Percentiles rank a stretch among this genome's conserved stretches.
These are phyloP conservation scores for Amoeboaphelidium protococcarum DNA, from an alignment of 371 early-diverging fungal genomes.

Conservation along the genomic window DNA sequence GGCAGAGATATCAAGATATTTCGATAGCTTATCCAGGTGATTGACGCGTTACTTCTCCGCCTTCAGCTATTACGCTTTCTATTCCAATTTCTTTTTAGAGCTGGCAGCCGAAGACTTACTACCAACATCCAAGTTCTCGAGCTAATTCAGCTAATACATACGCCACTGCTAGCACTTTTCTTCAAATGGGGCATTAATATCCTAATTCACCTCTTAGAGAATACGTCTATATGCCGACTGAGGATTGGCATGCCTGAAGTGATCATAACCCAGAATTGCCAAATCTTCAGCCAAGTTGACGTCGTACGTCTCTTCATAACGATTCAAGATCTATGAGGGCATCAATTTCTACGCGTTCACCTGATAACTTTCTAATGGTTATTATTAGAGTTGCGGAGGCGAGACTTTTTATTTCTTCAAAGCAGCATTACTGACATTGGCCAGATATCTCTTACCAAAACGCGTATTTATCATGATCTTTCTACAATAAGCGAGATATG, in stretches of 20 bases:
- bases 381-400: too few species aligned
- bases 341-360: neutral
- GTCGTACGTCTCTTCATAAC: neutral
- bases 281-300: neutral
- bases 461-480: too few species aligned
- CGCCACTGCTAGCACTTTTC: neutral
- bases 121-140: neutral
- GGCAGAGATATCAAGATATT: neutral
- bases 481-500: too few species aligned
- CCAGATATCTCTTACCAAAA: too few species aligned
- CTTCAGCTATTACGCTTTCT: neutral
- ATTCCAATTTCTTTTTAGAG: neutral
- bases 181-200: neutral
- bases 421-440: too few species aligned
- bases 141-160: neutral
- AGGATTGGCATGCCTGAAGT: neutral
- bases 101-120: neutral
- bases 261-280: neutral
- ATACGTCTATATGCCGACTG: neutral
- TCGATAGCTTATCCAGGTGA: neutral
- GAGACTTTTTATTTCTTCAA: too few species aligned
- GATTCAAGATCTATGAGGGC: neutral
- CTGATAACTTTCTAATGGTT: too few species aligned
- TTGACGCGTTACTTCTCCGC: neutral
- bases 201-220: neutral